Percentiles rank a stretch among this genome's conserved stretches.
phyloP scores from a whole-genome alignment of 495 filamentous ascomycete species.

The Hyaloscypha bicolor region DNA sequence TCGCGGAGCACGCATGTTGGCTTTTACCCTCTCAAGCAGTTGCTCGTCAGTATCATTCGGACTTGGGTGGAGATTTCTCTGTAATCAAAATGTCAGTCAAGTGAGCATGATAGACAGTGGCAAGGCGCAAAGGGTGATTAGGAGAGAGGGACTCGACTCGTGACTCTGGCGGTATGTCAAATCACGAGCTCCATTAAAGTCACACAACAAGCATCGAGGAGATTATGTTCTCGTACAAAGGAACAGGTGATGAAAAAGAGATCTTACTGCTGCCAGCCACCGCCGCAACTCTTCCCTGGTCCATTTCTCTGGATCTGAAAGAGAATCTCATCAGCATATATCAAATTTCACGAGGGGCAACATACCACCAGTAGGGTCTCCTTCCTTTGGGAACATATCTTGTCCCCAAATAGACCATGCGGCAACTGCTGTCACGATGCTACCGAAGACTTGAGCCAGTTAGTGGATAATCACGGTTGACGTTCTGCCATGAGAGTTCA shows the following conservation, averaged over 20 bases:
- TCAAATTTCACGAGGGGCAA: background rate
- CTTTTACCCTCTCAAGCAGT: slow-evolving; percentile 76
- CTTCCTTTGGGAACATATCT: slow-evolving; percentile 71
- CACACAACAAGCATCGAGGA: too few relatives aligned
- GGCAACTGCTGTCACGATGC: slow-evolving; percentile 80
- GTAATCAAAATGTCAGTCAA: slow-evolving; percentile 7
- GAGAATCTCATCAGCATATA: background rate
- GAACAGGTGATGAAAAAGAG: background rate
- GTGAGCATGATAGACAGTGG: background rate
- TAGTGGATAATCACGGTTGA: background rate
- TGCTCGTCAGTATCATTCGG: slow-evolving; percentile 70
- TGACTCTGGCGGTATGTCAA: too few relatives aligned
- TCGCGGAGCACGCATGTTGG: slow-evolving; percentile 66
- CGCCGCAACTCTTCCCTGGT: slow-evolving; percentile 68
- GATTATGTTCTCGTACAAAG: too few relatives aligned
- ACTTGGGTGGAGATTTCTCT: slow-evolving; percentile 76
- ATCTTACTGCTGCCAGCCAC: slow-evolving; percentile 75
- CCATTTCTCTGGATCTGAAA: slow-evolving; percentile 68
- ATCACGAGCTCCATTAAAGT: too few relatives aligned
- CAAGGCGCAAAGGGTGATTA: too few relatives aligned
- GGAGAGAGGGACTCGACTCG: too few relatives aligned
- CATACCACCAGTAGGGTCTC: slow-evolving; percentile 76
- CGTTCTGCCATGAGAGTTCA: slow-evolving; percentile 3
- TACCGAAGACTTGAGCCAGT: slow-evolving; percentile 65
- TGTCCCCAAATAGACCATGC: slow-evolving; percentile 83